Evolutionary conservation across 768 basidiomycete genomes (phyloP).

Genomic region (Amanita pallidorosea): DNA sequence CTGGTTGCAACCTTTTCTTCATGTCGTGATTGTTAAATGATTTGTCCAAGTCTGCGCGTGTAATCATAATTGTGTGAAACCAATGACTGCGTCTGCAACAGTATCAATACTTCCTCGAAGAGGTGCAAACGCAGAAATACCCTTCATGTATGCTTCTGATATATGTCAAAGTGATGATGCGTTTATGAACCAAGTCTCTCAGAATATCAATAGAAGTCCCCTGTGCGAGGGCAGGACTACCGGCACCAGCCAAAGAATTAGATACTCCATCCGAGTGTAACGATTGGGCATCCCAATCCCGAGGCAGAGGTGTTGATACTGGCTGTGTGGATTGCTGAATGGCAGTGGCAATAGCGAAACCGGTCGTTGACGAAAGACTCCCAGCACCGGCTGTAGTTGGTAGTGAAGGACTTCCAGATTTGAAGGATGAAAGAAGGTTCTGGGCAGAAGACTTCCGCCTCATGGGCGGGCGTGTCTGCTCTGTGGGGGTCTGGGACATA

Average conservation of each 20-base stretch:
- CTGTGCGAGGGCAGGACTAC: constrained; percentile 39
- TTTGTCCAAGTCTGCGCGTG: constrained; percentile 60
- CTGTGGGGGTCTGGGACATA: constrained; percentile 30
- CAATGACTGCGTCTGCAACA: constrained; percentile 61
- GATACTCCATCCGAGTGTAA: constrained; percentile 36
- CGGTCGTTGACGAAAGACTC: constrained; percentile 22
- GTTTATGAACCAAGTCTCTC: constrained; percentile 71
- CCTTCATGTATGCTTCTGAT: constrained; percentile 81
- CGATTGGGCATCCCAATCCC: constrained; percentile 72
- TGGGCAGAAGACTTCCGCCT: constrained; percentile 82
- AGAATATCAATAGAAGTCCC: constrained; percentile 73
- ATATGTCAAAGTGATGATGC: constrained; percentile 79
- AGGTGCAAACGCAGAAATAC: constrained; percentile 29
- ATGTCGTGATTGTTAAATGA: constrained; percentile 67
- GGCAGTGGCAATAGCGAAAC: constrained; percentile 26
- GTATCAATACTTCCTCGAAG: constrained; percentile 6
- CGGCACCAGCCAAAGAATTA: constrained; percentile 22
- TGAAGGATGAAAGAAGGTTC: constrained; percentile 75
- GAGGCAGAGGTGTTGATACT: constrained; percentile 25
- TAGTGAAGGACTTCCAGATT: constrained; percentile 21
- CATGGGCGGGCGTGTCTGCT: constrained; percentile 45
- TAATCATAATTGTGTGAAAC: constrained; percentile 82
- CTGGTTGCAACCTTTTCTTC: constrained; percentile 55
- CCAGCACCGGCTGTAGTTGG: constrained; percentile 23
- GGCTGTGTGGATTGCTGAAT: constrained; percentile 30